Base-by-base conservation (phyloP, 2,329 filamentous ascomycete genomes). In the Dactylellina leptospora region DNA sequence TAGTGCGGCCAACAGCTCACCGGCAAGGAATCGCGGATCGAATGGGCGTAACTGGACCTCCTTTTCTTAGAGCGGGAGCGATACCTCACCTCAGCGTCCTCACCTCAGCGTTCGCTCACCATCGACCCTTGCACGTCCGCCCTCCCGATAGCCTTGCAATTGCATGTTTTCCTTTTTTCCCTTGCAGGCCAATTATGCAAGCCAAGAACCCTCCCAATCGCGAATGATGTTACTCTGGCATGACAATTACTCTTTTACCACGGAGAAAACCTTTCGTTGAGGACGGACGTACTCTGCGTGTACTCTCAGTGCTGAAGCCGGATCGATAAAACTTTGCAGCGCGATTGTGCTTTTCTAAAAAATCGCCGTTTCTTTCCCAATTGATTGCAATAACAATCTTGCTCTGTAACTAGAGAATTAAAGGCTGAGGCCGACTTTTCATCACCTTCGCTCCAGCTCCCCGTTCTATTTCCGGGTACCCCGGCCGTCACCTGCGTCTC, bases 381-480 rank as follows among this genome's bases (percentile, higher is more conserved):
- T 22, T 10, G 4, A 45, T 9, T 6, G n/a, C 6, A 45, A 22
- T 2, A n/a, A 20, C 40, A 22, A 18, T 44, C 40, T 18, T 45
- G 11, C 16, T 10, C 20, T 45, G 10, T 22, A n/a, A 18, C 4
- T 11, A 22, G 10, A n/a, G 22, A 8, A 45, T 45, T 18, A 18
- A 18, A 45, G 40, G 40, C 40, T 45, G 40, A 45, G 22, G n/a
- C 22, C 20, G 30, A 16, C 38, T 25, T 30, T 40, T 42, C 28
- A 53, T 18, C 16, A 22, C 47, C 59, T 25, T 55, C 27, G 20
- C 50, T 10, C 16, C 48, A n/a, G n/a, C 50, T 55, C 50, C 47
- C 63, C 50, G 64, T 70, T 70, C 56, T 48, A 56, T 56, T 56
- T 70, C 56, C 64, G 64, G 63, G 48, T 48, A 70, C 59, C 64